Base-by-base conservation (phyloP, 768 basidiomycete species). In the Filobasidium floriforme region DNA sequence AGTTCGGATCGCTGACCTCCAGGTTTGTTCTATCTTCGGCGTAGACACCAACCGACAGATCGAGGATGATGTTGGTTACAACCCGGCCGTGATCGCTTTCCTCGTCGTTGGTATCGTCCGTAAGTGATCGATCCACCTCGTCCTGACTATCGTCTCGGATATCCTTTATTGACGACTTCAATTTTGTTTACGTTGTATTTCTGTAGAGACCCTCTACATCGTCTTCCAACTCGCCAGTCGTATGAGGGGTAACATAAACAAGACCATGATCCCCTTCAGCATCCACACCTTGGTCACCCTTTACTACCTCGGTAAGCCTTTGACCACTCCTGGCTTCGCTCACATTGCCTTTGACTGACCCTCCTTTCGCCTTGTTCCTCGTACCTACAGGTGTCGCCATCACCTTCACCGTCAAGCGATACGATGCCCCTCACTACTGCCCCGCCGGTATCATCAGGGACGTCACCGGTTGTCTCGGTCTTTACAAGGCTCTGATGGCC, bases 301-400 rank as follows among this genome's bases (percentile, higher is more conserved):
- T 40, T 68, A 63, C 63, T 68, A 68, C 67, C 62, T 68, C 26
- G 44, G 67, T 68, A 40, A 68, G 67, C 63, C 19, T 26, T 26
- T n/a, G 9, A 19, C 10, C 41, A 3, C 7, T 4, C 19, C 14
- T 37, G 11, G 15, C 37, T 24, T 41, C 37, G 22, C 24, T 7
- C 49, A 40, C 9, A 9, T 9, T 37, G 5, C 28, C 28, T 2
- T 41, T 64, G 63, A 44, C 55, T 60, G 46, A 43, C n/a, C 41
- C 22, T 28, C 4, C 9, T 37, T 51, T 18, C 11, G 15, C 46
- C 44, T n/a, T 22, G 15, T 24, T 5, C 41, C 22, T 60, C n/a
- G 1, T 29, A 51, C 18, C n/a, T 5, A 51, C 46, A 68, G 67
- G 55, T 26, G 22, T 68, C 52, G 67, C 67, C 57, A 59, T 68